Evolutionary conservation across 1,139 yeast species (phyloP).

Genomic region (Protomyces inundatus): DNA sequence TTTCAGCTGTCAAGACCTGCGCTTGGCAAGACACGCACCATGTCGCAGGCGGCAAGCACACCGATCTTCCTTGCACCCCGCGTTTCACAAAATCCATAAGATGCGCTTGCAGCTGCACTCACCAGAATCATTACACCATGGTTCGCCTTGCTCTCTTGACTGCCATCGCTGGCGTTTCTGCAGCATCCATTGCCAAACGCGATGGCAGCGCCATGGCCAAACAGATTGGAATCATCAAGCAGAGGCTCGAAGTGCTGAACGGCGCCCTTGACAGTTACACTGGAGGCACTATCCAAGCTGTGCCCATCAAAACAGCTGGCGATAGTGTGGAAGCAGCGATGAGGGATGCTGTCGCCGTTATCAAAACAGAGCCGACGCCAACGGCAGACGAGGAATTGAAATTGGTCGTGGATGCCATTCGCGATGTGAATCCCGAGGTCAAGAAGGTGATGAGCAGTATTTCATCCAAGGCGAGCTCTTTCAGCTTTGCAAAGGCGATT

Average conservation of each 20-base stretch:
- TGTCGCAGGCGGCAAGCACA: no score
- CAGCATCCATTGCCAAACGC: not conserved
- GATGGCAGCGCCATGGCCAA: not conserved
- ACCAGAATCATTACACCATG: not conserved
- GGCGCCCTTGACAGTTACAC: constrained; percentile 2
- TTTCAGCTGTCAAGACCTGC: no score
- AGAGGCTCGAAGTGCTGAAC: not conserved
- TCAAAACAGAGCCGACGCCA: constrained; percentile 13
- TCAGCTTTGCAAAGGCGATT: constrained; percentile 4
- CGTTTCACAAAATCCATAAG: not conserved
- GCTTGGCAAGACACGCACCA: no score
- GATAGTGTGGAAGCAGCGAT: constrained; percentile 6
- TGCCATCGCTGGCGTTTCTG: not conserved
- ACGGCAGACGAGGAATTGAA: constrained; percentile 2
- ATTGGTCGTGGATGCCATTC: constrained; percentile 7
- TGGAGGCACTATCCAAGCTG: constrained; percentile 5
- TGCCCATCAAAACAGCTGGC: constrained; percentile 1
- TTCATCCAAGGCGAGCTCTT: not conserved
- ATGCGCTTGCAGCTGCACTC: not conserved
- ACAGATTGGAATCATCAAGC: no score
- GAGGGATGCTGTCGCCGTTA: constrained; percentile 7
- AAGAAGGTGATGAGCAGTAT: constrained; percentile 1
- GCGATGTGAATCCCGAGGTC: constrained; percentile 1
- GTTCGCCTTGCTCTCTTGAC: not conserved
- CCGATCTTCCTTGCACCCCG: no score